Evolutionary conservation across 441 rosid genomes (phyloP).

Genomic region (Viola pubescens): DNA sequence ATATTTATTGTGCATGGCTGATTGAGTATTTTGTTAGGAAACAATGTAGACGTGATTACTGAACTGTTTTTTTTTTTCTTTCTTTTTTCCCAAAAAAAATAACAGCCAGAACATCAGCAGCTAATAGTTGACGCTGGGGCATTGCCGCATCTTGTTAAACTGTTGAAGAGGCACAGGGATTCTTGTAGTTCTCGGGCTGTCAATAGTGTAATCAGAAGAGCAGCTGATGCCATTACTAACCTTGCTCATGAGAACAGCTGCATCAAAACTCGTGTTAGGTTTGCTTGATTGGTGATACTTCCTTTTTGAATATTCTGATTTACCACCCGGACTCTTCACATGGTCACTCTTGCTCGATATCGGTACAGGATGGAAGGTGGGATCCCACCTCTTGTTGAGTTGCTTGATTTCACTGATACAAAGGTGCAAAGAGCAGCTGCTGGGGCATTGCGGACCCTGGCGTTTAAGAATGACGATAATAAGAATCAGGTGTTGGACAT

Average conservation of each 20-base stretch:
- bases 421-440: conserved; percentile 99
- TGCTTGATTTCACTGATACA: conserved; percentile 74
- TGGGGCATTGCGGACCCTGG: conserved; percentile 89
- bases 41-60: neutral
- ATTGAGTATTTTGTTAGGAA: neutral
- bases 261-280: conserved; percentile 95
- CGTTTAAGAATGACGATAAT: conserved; percentile 92
- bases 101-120: conserved; percentile 98
- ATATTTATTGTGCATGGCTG: no score
- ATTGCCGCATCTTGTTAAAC: conserved; percentile 65
- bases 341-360: conserved; percentile 6
- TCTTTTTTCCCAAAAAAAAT: neutral
- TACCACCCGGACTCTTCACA: conserved; percentile 14
- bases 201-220: conserved; percentile 84
- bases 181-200: conserved; percentile 66
- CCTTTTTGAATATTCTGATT: conserved; percentile 10
- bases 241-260: conserved; percentile 97
- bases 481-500: conserved; percentile 50
- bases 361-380: conserved; percentile 79
- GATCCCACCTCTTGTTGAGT: conserved; percentile 92
- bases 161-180: conserved; percentile 66
- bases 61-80: conserved; percentile 10
- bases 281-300: conserved; percentile 21
- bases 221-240: conserved; percentile 96
- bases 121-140: conserved; percentile 90